phyloP scores from a whole-genome alignment of 1,284 basidiomycete genomes.

The Veloboletus limbatus region DNA sequence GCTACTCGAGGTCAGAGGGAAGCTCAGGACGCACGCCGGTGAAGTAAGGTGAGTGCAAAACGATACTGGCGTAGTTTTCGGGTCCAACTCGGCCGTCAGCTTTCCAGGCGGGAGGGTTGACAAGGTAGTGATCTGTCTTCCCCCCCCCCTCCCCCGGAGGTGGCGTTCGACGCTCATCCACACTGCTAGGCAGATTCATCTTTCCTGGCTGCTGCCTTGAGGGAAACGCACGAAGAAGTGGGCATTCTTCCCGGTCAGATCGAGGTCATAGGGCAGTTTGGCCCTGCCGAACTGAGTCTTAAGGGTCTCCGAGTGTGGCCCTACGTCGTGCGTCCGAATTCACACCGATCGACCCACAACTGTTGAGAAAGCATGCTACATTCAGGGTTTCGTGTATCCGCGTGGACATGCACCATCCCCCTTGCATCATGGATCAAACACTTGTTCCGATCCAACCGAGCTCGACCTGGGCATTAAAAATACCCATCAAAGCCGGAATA shows the following conservation, averaged over 20 bases:
- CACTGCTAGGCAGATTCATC: slow-evolving; percentile 51
- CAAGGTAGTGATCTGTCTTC: slow-evolving; percentile 39
- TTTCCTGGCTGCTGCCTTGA: slow-evolving; percentile 55
- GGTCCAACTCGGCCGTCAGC: slow-evolving; percentile 38
- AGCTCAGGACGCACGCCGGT: slow-evolving; percentile 69
- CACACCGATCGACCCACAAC: not conserved
- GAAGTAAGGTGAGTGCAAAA: slow-evolving; percentile 64
- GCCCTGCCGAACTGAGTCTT: slow-evolving; percentile 59
- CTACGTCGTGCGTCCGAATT: slow-evolving; percentile 56
- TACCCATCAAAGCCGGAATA: not conserved
- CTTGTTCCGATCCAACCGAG: not conserved
- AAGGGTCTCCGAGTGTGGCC: slow-evolving; percentile 68
- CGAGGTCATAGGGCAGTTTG: slow-evolving; percentile 63
- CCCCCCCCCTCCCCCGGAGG: too few species aligned
- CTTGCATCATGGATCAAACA: not conserved
- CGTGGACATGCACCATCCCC: not conserved
- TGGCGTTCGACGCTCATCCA: slow-evolving; percentile 3
- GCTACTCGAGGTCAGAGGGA: slow-evolving; percentile 65
- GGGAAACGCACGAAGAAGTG: slow-evolving; percentile 75
- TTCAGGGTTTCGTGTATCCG: slow-evolving; percentile 62
- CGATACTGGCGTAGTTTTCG: not conserved
- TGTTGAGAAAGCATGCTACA: not conserved
- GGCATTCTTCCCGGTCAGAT: slow-evolving; percentile 56
- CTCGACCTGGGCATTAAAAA: not conserved
- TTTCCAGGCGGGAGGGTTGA: slow-evolving; percentile 79